Evolutionary conservation across 2,329 filamentous ascomycete species (phyloP), one percentile per base, ranked within the genome.

Genomic region (Alternaria rosae): DNA sequence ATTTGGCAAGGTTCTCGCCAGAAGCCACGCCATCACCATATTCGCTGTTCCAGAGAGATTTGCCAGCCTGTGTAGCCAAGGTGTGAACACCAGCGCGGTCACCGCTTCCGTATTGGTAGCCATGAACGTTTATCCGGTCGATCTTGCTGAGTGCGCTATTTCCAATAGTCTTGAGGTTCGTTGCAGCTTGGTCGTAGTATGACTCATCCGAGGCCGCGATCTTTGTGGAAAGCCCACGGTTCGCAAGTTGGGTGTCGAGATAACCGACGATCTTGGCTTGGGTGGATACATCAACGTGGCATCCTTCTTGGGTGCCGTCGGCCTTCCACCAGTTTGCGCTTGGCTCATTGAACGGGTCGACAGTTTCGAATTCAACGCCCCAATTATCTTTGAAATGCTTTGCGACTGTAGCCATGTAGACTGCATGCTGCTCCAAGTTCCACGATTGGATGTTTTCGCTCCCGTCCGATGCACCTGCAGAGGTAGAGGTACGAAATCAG

Each of bases 311-410:
- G 6, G 59, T 62, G 23, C 59, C 59, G 15, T 62, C 59, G 4
- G 59, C 55, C 20, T 62, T 62, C 59, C 59, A 62, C 59, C 59
- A 62, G 50, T 62, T 54, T 9, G 59, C 59, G 13, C 32, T 62
- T 12, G 59, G 59, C 55, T 62, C 59, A 12, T 62, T 62, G 35
- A 62, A 62, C 6, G 55, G 55, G 15, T 62, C 59, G 1, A 62
- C 59, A 15, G 55, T 59, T 17, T 59, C 59, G 6, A 62, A 62
- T 13, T 54, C 50, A 23, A 62, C 53, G 1, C 50, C 50, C 48
- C 38, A 59, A 9, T 59, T 62, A 30, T 41, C 45, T 28, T 62
- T 62, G 50, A 51, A 62, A 12, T 42, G 26, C 28, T 62, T 30
- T 23, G 59, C 59, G 12, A 62, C 59, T 3, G 55, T 59, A 7